Evolutionary conservation across 2,329 filamentous ascomycete genomes (phyloP).

Genomic region (Colletotrichum lentis): DNA sequence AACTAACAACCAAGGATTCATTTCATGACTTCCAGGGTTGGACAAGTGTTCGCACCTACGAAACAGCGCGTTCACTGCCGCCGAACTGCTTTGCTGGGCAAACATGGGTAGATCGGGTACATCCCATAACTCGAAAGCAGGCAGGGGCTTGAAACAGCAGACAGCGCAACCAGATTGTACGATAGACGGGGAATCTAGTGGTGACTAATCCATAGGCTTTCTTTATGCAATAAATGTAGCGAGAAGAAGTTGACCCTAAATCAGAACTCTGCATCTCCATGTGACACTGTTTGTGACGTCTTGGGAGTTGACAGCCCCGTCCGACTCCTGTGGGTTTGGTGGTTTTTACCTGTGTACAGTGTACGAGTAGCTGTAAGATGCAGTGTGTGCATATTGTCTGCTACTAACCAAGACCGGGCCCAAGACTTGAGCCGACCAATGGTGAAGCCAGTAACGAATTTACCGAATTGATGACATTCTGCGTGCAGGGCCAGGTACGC

Average conservation of each 20-base stretch:
- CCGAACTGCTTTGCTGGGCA: neutral
- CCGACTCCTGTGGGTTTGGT: neutral
- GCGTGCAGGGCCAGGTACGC: constrained; percentile 1
- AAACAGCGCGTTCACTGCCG: neutral
- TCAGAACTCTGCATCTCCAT: neutral
- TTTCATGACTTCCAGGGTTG: constrained; percentile 21
- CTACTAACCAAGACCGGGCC: neutral
- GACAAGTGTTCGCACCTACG: constrained; percentile 12
- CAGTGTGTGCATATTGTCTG: neutral
- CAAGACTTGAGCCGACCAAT: neutral
- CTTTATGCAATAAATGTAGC: constrained; percentile 14
- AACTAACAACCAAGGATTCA: constrained; percentile 33
- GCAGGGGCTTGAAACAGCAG: constrained; percentile 9
- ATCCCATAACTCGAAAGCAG: constrained; percentile 3
- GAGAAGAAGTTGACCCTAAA: constrained; percentile 19
- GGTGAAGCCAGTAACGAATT: constrained; percentile 16
- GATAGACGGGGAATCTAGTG: constrained; percentile 15
- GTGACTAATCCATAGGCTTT: constrained; percentile 34
- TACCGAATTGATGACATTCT: constrained; percentile 19
- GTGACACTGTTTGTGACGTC: neutral
- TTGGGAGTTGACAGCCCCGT: neutral
- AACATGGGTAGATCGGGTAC: neutral
- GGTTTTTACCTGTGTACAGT: too few relatives aligned
- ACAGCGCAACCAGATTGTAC: constrained; percentile 23
- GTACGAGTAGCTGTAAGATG: too few relatives aligned